Evolutionary conservation across 2,329 filamentous ascomycete genomes (phyloP).

Genomic region (Stachybotrys chlorohalonatus): DNA sequence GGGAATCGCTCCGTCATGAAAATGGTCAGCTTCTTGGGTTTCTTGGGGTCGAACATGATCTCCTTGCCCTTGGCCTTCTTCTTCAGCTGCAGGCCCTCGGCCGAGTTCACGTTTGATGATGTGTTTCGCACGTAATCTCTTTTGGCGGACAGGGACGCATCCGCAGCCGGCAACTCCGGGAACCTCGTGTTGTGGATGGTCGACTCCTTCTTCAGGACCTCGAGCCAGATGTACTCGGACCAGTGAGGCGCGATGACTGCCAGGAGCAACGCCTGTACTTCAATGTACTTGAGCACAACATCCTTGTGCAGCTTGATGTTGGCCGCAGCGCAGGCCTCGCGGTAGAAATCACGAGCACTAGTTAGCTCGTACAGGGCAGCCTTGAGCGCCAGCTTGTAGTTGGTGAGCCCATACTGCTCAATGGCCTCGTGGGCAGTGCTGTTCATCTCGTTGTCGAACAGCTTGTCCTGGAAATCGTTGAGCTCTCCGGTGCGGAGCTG

Average conservation of each 20-base stretch:
- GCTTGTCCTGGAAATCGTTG: conserved; percentile 71
- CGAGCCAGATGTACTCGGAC: conserved; percentile 88
- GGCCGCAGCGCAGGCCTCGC: conserved; percentile 67
- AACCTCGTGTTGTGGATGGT: conserved; percentile 67
- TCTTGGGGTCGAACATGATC: conserved; percentile 76
- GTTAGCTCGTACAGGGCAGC: conserved; percentile 84
- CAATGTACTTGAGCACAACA: conserved; percentile 69
- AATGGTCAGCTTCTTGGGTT: conserved; percentile 85
- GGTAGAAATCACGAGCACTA: conserved; percentile 82
- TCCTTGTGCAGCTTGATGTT: conserved; percentile 82
- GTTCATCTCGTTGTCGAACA: conserved; percentile 94
- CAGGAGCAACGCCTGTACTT: conserved; percentile 76
- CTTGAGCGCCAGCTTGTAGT: conserved; percentile 76
- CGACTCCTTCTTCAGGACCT: conserved; percentile 68
- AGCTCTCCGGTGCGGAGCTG: conserved; percentile 65
- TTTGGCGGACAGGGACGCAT: conserved; percentile 63
- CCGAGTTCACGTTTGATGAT: conserved; percentile 67
- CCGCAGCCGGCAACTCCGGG: conserved; percentile 50
- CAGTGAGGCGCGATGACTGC: conserved; percentile 86
- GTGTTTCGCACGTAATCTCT: conserved; percentile 72
- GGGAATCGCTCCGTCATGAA: conserved; percentile 76
- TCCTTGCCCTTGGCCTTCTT: conserved; percentile 90
- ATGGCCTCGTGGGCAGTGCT: conserved; percentile 68
- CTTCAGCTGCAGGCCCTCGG: conserved; percentile 76
- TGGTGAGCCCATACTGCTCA: conserved; percentile 68